Conservation (phyloP, 2,329 filamentous ascomycete species). For the Aspergillus pseudoterreus region DNA sequence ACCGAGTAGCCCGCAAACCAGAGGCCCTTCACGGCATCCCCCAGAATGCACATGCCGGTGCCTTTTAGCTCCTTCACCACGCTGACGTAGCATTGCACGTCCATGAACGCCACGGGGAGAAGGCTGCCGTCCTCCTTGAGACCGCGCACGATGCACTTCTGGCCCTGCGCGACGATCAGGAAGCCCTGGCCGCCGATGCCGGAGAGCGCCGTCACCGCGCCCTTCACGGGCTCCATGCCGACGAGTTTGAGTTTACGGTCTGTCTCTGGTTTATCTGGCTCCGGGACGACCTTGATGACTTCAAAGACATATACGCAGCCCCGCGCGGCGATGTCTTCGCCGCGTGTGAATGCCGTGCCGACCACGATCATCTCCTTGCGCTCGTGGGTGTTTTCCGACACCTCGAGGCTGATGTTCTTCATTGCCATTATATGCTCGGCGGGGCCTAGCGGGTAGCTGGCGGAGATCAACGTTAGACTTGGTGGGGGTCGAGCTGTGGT, state of each 20-base stretch:
- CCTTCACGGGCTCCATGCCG: conserved; percentile 86
- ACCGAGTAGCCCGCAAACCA: conserved; percentile 93
- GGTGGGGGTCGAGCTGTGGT: not conserved
- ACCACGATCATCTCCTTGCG: conserved; percentile 77
- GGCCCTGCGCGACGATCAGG: conserved; percentile 85
- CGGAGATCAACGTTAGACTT: not conserved
- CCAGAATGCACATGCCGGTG: conserved; percentile 81
- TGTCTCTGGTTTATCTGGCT: conserved; percentile 80
- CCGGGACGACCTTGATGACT: conserved; percentile 84
- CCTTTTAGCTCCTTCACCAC: conserved; percentile 78
- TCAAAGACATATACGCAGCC: conserved; percentile 89
- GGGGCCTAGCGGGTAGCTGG: conserved; percentile 61
- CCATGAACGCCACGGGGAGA: conserved; percentile 92
- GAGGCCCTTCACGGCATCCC: conserved; percentile 86
- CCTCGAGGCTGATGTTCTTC: conserved; percentile 77
- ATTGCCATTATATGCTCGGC: conserved; percentile 78
- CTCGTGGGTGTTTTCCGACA: conserved; percentile 87
- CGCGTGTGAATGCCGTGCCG: conserved; percentile 79
- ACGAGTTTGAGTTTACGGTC: conserved; percentile 81
- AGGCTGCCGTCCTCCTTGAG: conserved; percentile 92
- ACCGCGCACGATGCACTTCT: conserved; percentile 95
- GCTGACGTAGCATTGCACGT: conserved; percentile 91
- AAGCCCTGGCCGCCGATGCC: conserved; percentile 84
- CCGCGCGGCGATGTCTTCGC: conserved; percentile 83
- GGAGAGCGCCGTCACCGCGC: conserved; percentile 81